Evolutionary conservation across 495 filamentous ascomycete genomes (phyloP).

Genomic region (Wilcoxina mikolae): DNA sequence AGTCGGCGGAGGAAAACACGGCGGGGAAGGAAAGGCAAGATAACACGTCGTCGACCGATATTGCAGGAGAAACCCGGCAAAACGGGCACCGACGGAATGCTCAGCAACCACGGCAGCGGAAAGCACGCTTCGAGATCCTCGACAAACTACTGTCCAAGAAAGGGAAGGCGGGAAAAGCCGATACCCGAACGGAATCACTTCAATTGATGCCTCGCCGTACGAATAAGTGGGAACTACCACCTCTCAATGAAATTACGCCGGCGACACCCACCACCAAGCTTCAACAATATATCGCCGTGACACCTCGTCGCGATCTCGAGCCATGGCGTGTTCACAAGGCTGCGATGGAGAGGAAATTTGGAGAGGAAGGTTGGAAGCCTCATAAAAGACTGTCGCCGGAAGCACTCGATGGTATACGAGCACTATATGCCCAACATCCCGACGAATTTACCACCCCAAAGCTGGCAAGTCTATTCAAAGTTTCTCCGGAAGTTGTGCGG

Average conservation of each 20-base stretch:
- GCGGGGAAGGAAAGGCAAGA: not conserved
- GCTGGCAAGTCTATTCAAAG: conserved; percentile 63
- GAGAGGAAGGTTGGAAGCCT: conserved; percentile 56
- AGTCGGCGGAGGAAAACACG: not conserved
- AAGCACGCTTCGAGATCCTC: too few relatives aligned
- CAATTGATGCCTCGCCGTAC: not conserved
- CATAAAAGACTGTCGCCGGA: conserved; percentile 80
- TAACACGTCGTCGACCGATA: not conserved
- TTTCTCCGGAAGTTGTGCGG: conserved; percentile 73
- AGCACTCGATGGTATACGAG: conserved; percentile 70
- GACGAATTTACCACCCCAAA: conserved; percentile 56
- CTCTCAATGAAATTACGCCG: not conserved
- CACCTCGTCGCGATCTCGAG: conserved; percentile 28
- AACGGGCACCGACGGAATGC: too few relatives aligned
- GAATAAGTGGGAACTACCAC: conserved; percentile 10
- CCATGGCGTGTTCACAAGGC: conserved; percentile 59
- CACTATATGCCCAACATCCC: conserved; percentile 59
- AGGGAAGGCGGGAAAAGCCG: too few relatives aligned
- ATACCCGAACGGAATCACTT: too few relatives aligned
- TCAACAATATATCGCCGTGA: conserved; percentile 9
- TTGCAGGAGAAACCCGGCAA: too few relatives aligned
- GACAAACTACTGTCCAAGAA: too few relatives aligned
- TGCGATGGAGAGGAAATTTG: conserved; percentile 57
- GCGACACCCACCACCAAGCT: conserved; percentile 3
- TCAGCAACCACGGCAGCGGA: too few relatives aligned